A percentile compares a stretch with the other conserved stretches of the same genome.
phyloP scores from a whole-genome alignment of 176 grass and related monocot genomes.

The Cenchrus purpureus region DNA sequence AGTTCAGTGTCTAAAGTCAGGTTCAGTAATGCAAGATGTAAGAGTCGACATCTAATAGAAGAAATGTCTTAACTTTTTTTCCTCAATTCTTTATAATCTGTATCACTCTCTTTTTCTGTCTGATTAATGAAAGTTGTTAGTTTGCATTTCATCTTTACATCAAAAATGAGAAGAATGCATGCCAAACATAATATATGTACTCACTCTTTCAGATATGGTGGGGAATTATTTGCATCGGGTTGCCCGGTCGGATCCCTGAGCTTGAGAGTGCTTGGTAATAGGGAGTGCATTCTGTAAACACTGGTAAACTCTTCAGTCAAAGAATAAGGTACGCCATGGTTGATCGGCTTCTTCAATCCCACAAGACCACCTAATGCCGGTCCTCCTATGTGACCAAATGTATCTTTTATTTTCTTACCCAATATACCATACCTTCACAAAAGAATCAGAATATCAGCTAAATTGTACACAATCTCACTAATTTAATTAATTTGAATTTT shows the following conservation, averaged over 20 bases:
- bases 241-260: constrained; percentile 51
- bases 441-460: constrained; percentile 28
- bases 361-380: constrained; percentile 49
- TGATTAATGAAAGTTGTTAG: constrained; percentile 32
- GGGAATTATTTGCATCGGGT: constrained; percentile 49
- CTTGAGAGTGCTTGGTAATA: constrained; percentile 54
- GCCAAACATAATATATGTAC: constrained; percentile 24
- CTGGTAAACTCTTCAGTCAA: constrained; percentile 74
- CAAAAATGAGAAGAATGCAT: not conserved
- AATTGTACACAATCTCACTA: constrained; percentile 27
- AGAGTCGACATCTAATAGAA: constrained; percentile 34
- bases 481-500: constrained; percentile 44
- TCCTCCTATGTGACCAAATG: constrained; percentile 62
- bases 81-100: constrained; percentile 18
- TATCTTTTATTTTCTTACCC: constrained; percentile 69
- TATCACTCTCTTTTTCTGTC: constrained; percentile 13
- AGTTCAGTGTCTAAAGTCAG: constrained; percentile 31
- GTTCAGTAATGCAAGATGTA: constrained; percentile 26
- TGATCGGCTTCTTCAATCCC: constrained; percentile 32
- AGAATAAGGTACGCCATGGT: constrained; percentile 66
- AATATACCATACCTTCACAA: constrained; percentile 65
- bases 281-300: constrained; percentile 68
- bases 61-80: constrained; percentile 25
- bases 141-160: constrained; percentile 9
- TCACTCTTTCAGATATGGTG: constrained; percentile 53